phyloP scores from a whole-genome alignment of 345 rosid genomes.

The Acer negundo region DNA sequence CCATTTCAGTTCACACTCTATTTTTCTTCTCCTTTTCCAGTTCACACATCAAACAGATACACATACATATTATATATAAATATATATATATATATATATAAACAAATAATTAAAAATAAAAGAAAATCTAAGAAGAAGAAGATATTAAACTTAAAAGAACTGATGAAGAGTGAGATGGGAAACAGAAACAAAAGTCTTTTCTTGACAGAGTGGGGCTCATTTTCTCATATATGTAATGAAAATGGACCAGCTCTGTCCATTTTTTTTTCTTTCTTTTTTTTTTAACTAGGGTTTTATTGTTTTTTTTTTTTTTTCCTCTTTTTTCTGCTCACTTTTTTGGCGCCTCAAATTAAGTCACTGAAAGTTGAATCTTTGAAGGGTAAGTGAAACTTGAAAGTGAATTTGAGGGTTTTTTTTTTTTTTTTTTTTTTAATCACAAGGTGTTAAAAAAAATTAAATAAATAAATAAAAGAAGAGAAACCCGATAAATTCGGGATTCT shows the following conservation, averaged over 20 bases:
- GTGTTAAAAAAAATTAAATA: not conserved
- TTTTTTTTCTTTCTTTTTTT: not conserved
- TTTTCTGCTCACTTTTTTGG: not conserved
- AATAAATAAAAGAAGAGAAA: not conserved
- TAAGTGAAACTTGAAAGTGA: not conserved
- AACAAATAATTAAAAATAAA: not conserved
- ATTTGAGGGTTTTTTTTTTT: not conserved
- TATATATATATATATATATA: not conserved
- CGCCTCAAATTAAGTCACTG: not conserved
- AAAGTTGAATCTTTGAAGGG: not conserved
- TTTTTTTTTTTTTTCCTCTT: not conserved
- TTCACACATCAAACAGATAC: constrained; percentile 14
- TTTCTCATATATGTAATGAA: not conserved
- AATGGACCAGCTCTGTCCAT: not conserved
- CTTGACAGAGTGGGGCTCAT: constrained; percentile 1
- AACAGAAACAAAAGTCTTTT: not conserved
- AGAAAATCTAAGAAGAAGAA: constrained; percentile 15
- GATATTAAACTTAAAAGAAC: not conserved
- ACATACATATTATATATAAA: not conserved
- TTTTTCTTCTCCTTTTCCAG: constrained; percentile 12
- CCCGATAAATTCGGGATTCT: not conserved
- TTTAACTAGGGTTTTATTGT: not conserved
- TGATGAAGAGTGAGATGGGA: not conserved
- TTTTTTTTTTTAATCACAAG: not conserved
- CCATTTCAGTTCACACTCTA: constrained; percentile 15